Conservation (phyloP, 140 eudicot genomes). For the Erigeron philadelphicus region DNA sequence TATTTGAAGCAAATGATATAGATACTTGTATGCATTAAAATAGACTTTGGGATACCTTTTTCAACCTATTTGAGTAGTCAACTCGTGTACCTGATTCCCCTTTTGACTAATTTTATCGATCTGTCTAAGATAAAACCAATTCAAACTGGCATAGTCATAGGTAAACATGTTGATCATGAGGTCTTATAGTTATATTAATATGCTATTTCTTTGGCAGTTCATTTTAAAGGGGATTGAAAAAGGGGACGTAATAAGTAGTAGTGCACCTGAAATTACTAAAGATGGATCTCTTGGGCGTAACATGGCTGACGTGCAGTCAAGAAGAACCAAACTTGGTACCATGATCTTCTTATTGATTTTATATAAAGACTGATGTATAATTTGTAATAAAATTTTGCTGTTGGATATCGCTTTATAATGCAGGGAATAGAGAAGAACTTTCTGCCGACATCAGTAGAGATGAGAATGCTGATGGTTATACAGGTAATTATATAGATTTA, state of each 20-base stretch:
- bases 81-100: not conserved
- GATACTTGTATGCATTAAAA: not conserved
- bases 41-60: not conserved
- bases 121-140: not conserved
- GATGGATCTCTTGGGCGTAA: conserved; percentile 64
- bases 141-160: not conserved
- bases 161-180: not conserved
- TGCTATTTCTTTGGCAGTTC: conserved; percentile 35
- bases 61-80: not conserved
- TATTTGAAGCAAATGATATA: not conserved
- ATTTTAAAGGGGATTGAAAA: conserved; percentile 85
- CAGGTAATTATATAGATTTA: conserved; percentile 28
- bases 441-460: conserved; percentile 43
- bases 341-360: not conserved
- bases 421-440: conserved; percentile 77
- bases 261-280: conserved; percentile 69
- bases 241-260: conserved; percentile 79
- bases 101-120: not conserved
- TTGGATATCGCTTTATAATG: conserved; percentile 10
- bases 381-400: not conserved
- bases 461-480: conserved; percentile 35
- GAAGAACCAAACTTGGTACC: conserved; percentile 65
- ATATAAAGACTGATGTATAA: not conserved
- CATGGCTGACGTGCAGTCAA: conserved; percentile 45
- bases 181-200: not conserved